Evolutionary conservation across 164 flowering plant genomes (phyloP).

Genomic region (Aristolochia contorta): DNA sequence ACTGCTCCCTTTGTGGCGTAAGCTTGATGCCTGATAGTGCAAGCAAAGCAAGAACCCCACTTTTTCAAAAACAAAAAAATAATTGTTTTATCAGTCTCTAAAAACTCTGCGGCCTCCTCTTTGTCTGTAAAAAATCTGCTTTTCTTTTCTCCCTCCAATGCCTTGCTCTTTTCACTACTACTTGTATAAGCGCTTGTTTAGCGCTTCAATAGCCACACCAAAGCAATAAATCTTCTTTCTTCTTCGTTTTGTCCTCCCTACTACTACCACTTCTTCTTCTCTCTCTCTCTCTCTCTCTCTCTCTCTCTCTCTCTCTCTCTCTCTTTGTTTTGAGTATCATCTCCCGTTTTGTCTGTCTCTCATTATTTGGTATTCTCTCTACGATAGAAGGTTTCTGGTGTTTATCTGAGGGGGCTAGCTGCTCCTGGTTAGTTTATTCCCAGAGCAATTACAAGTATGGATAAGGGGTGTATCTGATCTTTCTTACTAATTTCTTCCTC

Average conservation of each 20-base stretch:
- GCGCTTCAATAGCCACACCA: constrained; percentile 39
- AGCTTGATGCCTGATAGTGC: constrained; percentile 85
- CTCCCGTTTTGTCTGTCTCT: constrained; percentile 6
- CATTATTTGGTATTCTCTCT: neutral
- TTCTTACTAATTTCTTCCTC: constrained; percentile 10
- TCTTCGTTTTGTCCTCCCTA: too few species aligned
- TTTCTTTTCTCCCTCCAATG: neutral
- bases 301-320: neutral
- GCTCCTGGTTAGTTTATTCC: constrained; percentile 4
- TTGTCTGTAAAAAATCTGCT: constrained; percentile 22
- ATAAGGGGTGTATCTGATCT: neutral
- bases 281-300: constrained; percentile 6
- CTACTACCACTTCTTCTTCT: neutral
- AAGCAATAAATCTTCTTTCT: constrained; percentile 16
- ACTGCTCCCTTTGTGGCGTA: constrained; percentile 53
- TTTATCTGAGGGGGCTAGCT: constrained; percentile 5
- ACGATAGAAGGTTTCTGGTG: constrained; percentile 2
- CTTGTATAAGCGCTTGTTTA: constrained; percentile 37
- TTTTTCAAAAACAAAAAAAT: constrained; percentile 1
- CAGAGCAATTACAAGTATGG: neutral
- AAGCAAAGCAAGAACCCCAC: constrained; percentile 76
- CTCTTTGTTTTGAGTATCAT: constrained; percentile 5
- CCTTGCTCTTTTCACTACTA: constrained; percentile 15
- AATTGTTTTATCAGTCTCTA: constrained; percentile 7
- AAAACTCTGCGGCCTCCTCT: constrained; percentile 16